Evolutionary conservation across 805 yeast species (phyloP).

Genomic region (Torulaspora microellipsoides): DNA sequence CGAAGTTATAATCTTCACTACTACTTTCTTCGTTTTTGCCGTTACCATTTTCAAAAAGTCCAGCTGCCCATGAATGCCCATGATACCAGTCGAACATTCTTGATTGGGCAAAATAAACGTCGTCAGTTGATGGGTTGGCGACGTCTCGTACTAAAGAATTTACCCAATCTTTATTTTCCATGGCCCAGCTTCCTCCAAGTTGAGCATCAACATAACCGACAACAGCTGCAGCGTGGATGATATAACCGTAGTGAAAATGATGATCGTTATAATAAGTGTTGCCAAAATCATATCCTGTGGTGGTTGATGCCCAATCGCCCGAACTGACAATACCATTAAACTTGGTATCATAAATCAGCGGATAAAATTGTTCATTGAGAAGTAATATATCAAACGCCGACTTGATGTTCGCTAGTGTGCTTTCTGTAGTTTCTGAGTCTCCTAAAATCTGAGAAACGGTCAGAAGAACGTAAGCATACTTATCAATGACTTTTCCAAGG

Average conservation of each 20-base stretch:
- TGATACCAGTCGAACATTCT: slow-evolving; percentile 66
- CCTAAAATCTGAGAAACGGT: slow-evolving; percentile 46
- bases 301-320: slow-evolving; percentile 39
- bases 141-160: slow-evolving; percentile 61
- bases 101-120: slow-evolving; percentile 56
- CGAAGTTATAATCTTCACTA: slow-evolving; percentile 67
- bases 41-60: slow-evolving; percentile 49
- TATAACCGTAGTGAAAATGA: slow-evolving; percentile 84
- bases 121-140: slow-evolving; percentile 54
- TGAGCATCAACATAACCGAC: slow-evolving; percentile 57
- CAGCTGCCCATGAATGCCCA: slow-evolving; percentile 77
- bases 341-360: slow-evolving; percentile 52
- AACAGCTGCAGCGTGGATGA: slow-evolving; percentile 76
- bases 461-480: slow-evolving; percentile 52
- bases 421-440: slow-evolving; percentile 38
- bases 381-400: slow-evolving; percentile 42
- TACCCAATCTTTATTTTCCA: slow-evolving; percentile 49
- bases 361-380: slow-evolving; percentile 42
- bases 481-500: slow-evolving; percentile 52
- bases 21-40: slow-evolving; percentile 44
- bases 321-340: slow-evolving; percentile 55
- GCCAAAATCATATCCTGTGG: slow-evolving; percentile 56
- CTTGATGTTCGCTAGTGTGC: slow-evolving; percentile 38
- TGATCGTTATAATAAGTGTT: slow-evolving; percentile 79
- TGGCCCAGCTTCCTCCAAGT: slow-evolving; percentile 44